A percentile compares a stretch with the other conserved stretches of the same genome.
phyloP scores from a whole-genome alignment of 2,329 filamentous ascomycete genomes.

The Hypoxylon sp. region DNA sequence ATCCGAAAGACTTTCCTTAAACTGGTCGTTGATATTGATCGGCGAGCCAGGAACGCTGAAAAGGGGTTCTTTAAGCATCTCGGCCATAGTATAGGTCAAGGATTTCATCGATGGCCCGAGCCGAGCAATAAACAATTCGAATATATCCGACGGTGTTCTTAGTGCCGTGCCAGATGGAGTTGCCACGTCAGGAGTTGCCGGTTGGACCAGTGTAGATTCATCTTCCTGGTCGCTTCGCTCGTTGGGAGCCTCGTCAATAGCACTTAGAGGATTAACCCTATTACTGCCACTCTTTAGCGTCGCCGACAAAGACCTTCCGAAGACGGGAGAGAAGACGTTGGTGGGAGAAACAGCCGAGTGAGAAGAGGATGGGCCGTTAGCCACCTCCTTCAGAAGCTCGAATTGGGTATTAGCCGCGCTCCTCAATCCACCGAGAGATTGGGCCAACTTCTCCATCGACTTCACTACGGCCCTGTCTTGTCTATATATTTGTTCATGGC shows the following conservation, averaged over 20 bases:
- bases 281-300: constrained; percentile 50
- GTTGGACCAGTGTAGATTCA: constrained; percentile 32
- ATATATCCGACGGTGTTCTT: constrained; percentile 80
- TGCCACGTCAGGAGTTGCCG: constrained; percentile 20
- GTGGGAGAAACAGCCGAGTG: constrained; percentile 46
- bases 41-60: constrained; percentile 75
- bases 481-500: constrained; percentile 79
- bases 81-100: constrained; percentile 86
- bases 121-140: constrained; percentile 86
- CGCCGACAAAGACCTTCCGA: constrained; percentile 35
- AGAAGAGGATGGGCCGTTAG: constrained; percentile 43
- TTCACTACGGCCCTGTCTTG: constrained; percentile 83
- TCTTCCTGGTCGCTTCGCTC: constrained; percentile 62
- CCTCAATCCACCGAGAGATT: constrained; percentile 88
- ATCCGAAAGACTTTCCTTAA: constrained; percentile 80
- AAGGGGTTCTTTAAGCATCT: constrained; percentile 86
- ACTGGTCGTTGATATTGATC: constrained; percentile 80
- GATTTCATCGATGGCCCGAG: constrained; percentile 96
- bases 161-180: constrained; percentile 48
- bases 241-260: constrained; percentile 70
- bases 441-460: constrained; percentile 83
- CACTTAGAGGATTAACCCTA: constrained; percentile 58
- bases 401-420: constrained; percentile 93
- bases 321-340: constrained; percentile 45
- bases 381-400: constrained; percentile 75